A percentile compares a stretch with the other conserved stretches of the same genome.
phyloP scores from a whole-genome alignment of 495 filamentous ascomycete genomes.

The Penicillium goetzii region DNA sequence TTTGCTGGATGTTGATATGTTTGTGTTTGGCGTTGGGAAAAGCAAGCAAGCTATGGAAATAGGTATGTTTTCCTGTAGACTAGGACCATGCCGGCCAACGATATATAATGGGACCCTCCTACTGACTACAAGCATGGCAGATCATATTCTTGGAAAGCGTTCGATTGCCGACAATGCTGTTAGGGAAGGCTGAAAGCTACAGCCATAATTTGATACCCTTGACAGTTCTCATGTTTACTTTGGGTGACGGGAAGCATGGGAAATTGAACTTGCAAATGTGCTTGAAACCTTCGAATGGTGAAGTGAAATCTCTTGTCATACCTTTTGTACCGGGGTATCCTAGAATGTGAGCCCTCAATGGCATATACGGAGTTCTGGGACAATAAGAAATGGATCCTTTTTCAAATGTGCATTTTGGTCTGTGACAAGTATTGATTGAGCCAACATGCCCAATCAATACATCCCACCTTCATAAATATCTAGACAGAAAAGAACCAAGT shows the following conservation, averaged over 20 bases:
- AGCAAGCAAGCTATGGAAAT: conserved; percentile 14
- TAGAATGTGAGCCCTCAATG: not conserved
- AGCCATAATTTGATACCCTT: conserved; percentile 10
- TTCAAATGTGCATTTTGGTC: conserved; percentile 17
- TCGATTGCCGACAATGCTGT: conserved; percentile 8
- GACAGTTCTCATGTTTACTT: not conserved
- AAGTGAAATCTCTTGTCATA: not conserved
- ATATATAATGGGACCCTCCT: not conserved
- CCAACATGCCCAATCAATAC: not conserved
- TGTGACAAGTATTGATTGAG: conserved; percentile 11
- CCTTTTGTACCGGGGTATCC: not conserved
- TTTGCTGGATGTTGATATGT: not conserved
- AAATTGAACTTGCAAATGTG: not conserved
- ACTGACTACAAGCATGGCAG: not conserved
- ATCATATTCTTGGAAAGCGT: conserved; percentile 10
- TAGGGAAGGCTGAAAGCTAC: not conserved
- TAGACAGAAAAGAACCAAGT: not conserved
- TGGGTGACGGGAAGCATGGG: not conserved
- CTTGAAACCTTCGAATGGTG: not conserved
- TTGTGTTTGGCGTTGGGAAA: conserved; percentile 27
- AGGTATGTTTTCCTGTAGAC: conserved; percentile 14
- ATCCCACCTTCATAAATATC: not conserved
- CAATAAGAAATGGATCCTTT: conserved; percentile 1
- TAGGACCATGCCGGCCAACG: not conserved
- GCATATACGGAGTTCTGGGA: conserved; percentile 5